Base-by-base conservation (phyloP, 2,329 filamentous ascomycete species). In the Aspergillus piperis region DNA sequence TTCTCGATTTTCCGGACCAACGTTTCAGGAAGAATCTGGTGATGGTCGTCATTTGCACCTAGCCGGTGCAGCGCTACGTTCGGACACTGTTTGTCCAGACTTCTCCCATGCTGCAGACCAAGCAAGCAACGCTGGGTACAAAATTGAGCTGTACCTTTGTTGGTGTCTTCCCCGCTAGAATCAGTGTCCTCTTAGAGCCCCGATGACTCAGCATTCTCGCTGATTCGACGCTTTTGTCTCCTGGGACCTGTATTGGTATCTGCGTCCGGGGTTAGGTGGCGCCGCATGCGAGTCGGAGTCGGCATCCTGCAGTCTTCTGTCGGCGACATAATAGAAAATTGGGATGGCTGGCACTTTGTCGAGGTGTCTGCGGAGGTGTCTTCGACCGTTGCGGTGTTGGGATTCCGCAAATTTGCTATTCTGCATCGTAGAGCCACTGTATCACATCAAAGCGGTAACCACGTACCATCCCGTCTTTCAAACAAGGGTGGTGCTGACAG, bases 301-400 rank as follows among this genome's bases (percentile, higher is more conserved):
- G 39, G 39, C 13, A 42, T 19, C 0, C 39, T n/a, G 8, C 0
- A 11, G 8, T n/a, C 2, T 42, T n/a, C 15, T 42, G 39, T 5
- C 0, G 39, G 15, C 8, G 39, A 8, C 39, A 0, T 0, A 19
- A 42, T 1, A n/a, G 39, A 19, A 19, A 0, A 10, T 0, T n/a
- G 17, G 15, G 39, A 42, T 42, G 39, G n/a, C n/a, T n/a, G n/a
- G n/a, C n/a, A n/a, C n/a, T n/a, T n/a, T n/a, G n/a, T n/a, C n/a
- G n/a, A n/a, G n/a, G n/a, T n/a, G n/a, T n/a, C n/a, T n/a, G n/a
- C n/a, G n/a, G n/a, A n/a, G n/a, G n/a, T n/a, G n/a, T n/a, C n/a
- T n/a, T n/a, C n/a, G n/a, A n/a, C n/a, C n/a, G n/a, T n/a, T n/a
- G n/a, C n/a, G n/a, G n/a, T n/a, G n/a, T n/a, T n/a, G n/a, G n/a